Evolutionary conservation across 169 alveolate genomes (phyloP).

Genomic region (Eimeria acervulina): DNA sequence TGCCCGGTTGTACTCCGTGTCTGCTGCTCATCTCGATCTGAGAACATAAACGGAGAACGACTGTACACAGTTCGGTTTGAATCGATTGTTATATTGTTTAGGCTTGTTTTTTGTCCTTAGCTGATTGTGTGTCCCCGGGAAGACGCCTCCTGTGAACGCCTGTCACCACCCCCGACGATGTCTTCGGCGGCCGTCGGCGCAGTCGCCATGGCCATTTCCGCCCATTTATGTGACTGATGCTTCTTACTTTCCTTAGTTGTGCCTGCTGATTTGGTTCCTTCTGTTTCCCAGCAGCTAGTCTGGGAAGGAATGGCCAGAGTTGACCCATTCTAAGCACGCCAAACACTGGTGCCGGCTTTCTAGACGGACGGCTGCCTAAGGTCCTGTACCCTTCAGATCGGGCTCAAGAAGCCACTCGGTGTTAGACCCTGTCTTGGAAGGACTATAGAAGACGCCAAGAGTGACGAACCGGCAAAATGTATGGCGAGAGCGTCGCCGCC

Average conservation of each 20-base stretch:
- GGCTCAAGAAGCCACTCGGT: not conserved
- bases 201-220: not conserved
- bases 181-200: conserved; percentile 62
- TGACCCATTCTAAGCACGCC: not conserved
- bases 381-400: not conserved
- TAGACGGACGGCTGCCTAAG: not conserved
- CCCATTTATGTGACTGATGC: not conserved
- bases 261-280: not conserved
- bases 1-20: conserved; percentile 7
- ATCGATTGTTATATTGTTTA: not conserved
- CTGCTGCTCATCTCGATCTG: not conserved
- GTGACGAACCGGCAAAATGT: not conserved
- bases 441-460: not conserved
- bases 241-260: not conserved
- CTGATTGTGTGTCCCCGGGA: not conserved
- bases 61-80: not conserved
- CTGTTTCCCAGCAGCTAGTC: not conserved
- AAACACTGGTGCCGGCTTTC: not conserved
- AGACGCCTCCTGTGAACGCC: not conserved
- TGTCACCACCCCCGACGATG: not conserved
- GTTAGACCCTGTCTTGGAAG: not conserved
- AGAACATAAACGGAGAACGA: not conserved
- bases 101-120: not conserved
- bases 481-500: conserved; percentile 73
- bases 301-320: not conserved